These are phyloP conservation scores for Pythium insidiosum DNA, from an alignment of 352 stramenopile genomes.

Conservation along the genomic window DNA sequence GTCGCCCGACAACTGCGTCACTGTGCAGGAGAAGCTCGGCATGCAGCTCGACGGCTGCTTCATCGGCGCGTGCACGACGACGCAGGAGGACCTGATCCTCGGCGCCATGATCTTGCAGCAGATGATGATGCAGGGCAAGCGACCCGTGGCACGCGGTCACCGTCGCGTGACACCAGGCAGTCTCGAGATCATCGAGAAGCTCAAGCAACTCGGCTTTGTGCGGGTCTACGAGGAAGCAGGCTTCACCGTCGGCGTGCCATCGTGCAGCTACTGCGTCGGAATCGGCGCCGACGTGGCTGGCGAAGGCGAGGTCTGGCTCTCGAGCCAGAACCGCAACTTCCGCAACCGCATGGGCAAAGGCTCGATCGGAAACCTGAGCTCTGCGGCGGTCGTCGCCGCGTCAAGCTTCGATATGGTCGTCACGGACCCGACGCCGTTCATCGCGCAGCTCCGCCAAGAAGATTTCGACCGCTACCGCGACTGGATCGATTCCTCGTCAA, in stretches of 20 bases:
- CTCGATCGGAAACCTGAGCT: slow-evolving; percentile 71
- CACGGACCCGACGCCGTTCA: slow-evolving; percentile 49
- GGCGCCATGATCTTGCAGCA: slow-evolving; percentile 67
- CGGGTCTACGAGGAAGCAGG: slow-evolving; percentile 73
- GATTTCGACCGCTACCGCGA: slow-evolving; percentile 77
- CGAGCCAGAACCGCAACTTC: slow-evolving; percentile 82
- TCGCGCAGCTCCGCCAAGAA: slow-evolving; percentile 54
- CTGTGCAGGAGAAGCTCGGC: slow-evolving; percentile 52
- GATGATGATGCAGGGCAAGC: slow-evolving; percentile 59
- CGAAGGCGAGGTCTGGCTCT: slow-evolving; percentile 72
- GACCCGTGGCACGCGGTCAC: slow-evolving; percentile 31
- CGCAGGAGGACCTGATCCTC: slow-evolving; percentile 75
- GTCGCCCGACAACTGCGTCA: slow-evolving; percentile 74
- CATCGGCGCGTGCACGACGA: slow-evolving; percentile 77
- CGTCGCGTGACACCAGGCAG: slow-evolving; percentile 68
- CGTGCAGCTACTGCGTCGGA: slow-evolving; percentile 77
- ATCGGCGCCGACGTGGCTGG: slow-evolving; percentile 72
- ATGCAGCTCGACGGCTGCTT: slow-evolving; percentile 80
- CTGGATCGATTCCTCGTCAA: slow-evolving; percentile 32
- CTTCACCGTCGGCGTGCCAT: slow-evolving; percentile 68
- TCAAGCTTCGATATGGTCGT: slow-evolving; percentile 79
- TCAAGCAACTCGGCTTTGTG: slow-evolving; percentile 58
- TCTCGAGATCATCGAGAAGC: slow-evolving; percentile 60
- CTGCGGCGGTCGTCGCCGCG: slow-evolving; percentile 55
- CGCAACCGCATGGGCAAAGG: slow-evolving; percentile 80